Evolutionary conservation across 768 basidiomycete species (phyloP).

Genomic region (Tulasnella sp.): DNA sequence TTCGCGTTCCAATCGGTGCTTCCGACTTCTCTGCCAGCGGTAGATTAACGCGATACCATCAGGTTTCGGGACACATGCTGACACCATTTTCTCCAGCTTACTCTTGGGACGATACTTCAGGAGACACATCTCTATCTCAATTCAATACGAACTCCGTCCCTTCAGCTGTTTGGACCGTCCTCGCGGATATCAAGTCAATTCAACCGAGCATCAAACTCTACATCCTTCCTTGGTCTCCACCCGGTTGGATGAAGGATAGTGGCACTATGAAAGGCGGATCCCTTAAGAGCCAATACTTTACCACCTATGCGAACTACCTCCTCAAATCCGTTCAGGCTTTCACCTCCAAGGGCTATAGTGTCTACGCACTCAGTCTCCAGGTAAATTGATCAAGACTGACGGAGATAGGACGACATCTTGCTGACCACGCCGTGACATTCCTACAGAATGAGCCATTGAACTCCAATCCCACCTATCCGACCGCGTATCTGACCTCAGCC

Average conservation of each 20-base stretch:
- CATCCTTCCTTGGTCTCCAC: constrained; percentile 71
- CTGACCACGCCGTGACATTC: neutral
- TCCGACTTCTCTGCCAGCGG: constrained; percentile 64
- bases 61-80: neutral
- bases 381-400: constrained; percentile 32
- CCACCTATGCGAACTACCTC: constrained; percentile 52
- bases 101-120: constrained; percentile 59
- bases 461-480: constrained; percentile 66
- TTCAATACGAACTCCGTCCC: constrained; percentile 61
- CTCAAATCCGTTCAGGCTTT: constrained; percentile 71
- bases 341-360: constrained; percentile 52
- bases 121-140: constrained; percentile 54
- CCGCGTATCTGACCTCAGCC: constrained; percentile 52
- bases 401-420: neutral
- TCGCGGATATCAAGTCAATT: constrained; percentile 60
- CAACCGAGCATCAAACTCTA: constrained; percentile 56
- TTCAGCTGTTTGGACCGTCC: constrained; percentile 57
- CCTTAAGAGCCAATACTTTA: constrained; percentile 6
- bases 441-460: constrained; percentile 55
- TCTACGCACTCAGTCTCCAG: constrained; percentile 63
- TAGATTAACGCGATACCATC: constrained; percentile 33
- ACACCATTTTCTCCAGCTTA: constrained; percentile 44
- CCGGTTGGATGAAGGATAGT: constrained; percentile 74
- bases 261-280: constrained; percentile 34
- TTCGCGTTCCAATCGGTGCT: constrained; percentile 68